These are phyloP conservation scores for Groenewaldozyma sp. DNA, from an alignment of 1,139 yeast species.

Conservation along the genomic window DNA sequence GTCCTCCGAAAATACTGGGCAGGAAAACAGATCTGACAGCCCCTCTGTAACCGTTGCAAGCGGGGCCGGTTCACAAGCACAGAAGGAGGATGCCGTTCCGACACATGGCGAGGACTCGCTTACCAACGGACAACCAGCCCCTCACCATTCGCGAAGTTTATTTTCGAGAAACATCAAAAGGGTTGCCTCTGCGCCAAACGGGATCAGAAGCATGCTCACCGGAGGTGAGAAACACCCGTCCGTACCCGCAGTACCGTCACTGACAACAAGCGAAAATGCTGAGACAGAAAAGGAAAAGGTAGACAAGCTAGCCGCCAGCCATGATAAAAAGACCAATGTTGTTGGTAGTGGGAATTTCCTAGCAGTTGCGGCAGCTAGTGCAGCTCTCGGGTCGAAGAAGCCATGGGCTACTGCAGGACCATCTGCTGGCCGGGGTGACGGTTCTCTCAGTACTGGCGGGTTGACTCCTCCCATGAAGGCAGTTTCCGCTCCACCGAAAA, in stretches of 20 bases:
- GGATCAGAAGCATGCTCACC: conserved; percentile 28
- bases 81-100: no score
- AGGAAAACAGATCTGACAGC: no score
- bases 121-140: conserved; percentile 6
- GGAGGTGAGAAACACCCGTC: conserved; percentile 4
- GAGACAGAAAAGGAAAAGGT: background rate
- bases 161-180: conserved; percentile 53
- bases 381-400: conserved; percentile 4
- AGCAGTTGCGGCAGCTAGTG: conserved; percentile 8
- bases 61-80: no score
- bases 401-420: background rate
- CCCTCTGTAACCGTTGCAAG: no score
- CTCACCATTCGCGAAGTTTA: conserved; percentile 26
- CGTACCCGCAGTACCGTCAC: no score
- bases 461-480: background rate
- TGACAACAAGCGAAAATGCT: conserved; percentile 5
- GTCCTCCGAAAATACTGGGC: no score
- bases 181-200: conserved; percentile 78
- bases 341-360: conserved; percentile 5
- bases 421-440: no score
- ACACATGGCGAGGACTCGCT: no score
- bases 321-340: conserved; percentile 1
- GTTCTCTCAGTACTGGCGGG: no score
- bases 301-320: background rate
- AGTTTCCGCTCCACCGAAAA: conserved; percentile 27